These are phyloP conservation scores for Stagonosporopsis tanaceti DNA, from an alignment of 2,329 filamentous ascomycete genomes.

Conservation along the genomic window DNA sequence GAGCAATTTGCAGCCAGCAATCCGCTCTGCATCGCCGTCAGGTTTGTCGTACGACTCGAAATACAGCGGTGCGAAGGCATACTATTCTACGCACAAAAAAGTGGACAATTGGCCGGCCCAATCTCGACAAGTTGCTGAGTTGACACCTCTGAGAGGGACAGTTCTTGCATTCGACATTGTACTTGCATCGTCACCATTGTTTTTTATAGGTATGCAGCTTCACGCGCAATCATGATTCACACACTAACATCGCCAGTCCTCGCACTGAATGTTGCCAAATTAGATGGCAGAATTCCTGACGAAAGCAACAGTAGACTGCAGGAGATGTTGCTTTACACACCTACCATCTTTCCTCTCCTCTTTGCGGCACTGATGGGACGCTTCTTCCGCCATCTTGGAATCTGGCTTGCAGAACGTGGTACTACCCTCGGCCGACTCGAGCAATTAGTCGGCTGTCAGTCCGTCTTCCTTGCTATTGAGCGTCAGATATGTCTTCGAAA, in stretches of 20 bases:
- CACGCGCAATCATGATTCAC: background rate
- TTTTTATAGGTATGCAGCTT: conserved; percentile 38
- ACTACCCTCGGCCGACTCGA: conserved; percentile 42
- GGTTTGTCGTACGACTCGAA: conserved; percentile 11
- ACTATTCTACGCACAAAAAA: background rate
- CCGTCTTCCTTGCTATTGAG: conserved; percentile 42
- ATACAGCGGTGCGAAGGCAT: conserved; percentile 9
- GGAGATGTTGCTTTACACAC: conserved; percentile 33
- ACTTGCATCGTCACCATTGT: conserved; percentile 35
- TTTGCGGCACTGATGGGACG: conserved; percentile 43
- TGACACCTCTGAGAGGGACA: conserved; percentile 31
- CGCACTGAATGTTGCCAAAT: conserved; percentile 31
- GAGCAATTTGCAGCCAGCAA: background rate
- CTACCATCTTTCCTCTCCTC: conserved; percentile 41
- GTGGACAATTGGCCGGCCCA: conserved; percentile 24
- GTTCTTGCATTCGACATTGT: conserved; percentile 35
- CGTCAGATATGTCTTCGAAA: conserved; percentile 38
- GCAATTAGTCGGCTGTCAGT: conserved; percentile 40
- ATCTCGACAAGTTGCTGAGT: conserved; percentile 26
- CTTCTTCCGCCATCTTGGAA: conserved; percentile 36
- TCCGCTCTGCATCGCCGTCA: conserved; percentile 11
- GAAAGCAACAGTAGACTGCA: conserved; percentile 25
- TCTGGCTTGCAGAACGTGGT: conserved; percentile 39
- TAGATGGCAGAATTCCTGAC: conserved; percentile 30
- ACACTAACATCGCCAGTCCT: conserved; percentile 31